phyloP scores from a whole-genome alignment of 2,329 filamentous ascomycete species.

The Pseudogymnoascus sp. region DNA sequence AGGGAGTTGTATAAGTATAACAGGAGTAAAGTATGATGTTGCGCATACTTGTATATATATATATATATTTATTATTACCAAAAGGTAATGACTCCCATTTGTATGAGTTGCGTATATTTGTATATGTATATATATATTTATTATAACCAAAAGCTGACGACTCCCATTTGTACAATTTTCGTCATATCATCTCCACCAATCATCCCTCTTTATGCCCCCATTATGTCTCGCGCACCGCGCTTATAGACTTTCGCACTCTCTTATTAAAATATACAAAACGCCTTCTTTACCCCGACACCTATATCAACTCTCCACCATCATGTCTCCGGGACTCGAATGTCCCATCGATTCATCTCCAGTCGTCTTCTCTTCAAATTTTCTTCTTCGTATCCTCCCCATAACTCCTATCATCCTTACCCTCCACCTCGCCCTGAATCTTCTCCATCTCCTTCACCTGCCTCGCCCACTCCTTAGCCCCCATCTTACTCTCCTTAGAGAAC shows the following conservation, averaged over 20 bases:
- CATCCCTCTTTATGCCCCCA: not conserved
- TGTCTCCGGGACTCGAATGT: too few species aligned
- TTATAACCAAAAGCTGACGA: not conserved
- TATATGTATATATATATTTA: not conserved
- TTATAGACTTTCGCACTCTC: not conserved
- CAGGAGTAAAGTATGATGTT: not conserved
- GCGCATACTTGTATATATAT: not conserved
- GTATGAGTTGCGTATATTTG: too few species aligned
- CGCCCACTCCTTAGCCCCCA: constrained; percentile 72
- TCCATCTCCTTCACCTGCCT: constrained; percentile 72
- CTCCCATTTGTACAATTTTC: not conserved
- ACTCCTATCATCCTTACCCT: constrained; percentile 35
- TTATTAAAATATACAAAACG: not conserved
- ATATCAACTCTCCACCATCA: not conserved
- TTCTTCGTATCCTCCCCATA: constrained; percentile 16
- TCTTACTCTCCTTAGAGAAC: constrained; percentile 78
- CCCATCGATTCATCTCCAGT: not conserved
- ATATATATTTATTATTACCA: not conserved
- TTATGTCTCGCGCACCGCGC: not conserved
- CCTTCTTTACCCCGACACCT: not conserved
- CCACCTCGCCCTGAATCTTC: constrained; percentile 41
- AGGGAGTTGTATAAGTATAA: not conserved
- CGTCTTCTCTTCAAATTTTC: not conserved
- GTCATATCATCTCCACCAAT: not conserved
- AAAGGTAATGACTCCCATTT: too few species aligned